Percentiles rank a stretch among this genome's conserved stretches.
Evolutionary conservation across 371 early-diverging fungal species (phyloP).

Genomic region (Phascolomyces articulosus): DNA sequence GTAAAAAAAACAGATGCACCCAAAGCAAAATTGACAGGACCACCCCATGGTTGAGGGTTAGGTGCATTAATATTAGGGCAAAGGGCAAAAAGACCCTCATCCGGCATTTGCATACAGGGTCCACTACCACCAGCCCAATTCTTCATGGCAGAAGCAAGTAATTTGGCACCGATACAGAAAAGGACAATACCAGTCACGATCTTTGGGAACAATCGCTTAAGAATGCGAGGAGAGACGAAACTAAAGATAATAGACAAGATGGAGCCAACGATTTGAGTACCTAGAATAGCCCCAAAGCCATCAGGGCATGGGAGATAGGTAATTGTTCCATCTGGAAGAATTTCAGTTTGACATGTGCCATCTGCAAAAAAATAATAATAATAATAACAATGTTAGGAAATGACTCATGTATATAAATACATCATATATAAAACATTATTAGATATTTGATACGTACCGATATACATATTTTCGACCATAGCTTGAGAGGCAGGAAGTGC

Average conservation of each 20-base stretch:
- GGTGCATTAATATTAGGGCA: slow-evolving; percentile 48
- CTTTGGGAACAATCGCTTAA: slow-evolving; percentile 53
- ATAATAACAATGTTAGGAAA: no score
- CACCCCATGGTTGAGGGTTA: slow-evolving; percentile 56
- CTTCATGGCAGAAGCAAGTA: slow-evolving; percentile 47
- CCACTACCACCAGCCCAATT: slow-evolving; percentile 55
- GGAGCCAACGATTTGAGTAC: slow-evolving; percentile 53
- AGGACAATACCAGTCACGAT: slow-evolving; percentile 53
- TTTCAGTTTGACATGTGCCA: slow-evolving; percentile 48
- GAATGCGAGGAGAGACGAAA: slow-evolving; percentile 46
- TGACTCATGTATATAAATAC: no score
- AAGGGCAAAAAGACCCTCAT: slow-evolving; percentile 22
- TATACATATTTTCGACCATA: slow-evolving; percentile 33
- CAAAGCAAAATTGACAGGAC: slow-evolving; percentile 48
- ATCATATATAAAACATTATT: no score
- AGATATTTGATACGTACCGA: background rate
- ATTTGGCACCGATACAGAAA: slow-evolving; percentile 49
- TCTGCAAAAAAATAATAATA: background rate
- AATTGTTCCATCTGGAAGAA: slow-evolving; percentile 40
- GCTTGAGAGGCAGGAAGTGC: slow-evolving; percentile 23
- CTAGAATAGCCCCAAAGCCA: slow-evolving; percentile 56
- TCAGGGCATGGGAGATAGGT: slow-evolving; percentile 51
- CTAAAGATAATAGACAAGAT: slow-evolving; percentile 48
- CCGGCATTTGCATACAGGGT: slow-evolving; percentile 36
- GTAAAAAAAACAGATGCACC: slow-evolving; percentile 55